Evolutionary conservation across 2,329 filamentous ascomycete species (phyloP), one percentile per base, ranked within the genome.

Genomic region (Didymella exigua): DNA sequence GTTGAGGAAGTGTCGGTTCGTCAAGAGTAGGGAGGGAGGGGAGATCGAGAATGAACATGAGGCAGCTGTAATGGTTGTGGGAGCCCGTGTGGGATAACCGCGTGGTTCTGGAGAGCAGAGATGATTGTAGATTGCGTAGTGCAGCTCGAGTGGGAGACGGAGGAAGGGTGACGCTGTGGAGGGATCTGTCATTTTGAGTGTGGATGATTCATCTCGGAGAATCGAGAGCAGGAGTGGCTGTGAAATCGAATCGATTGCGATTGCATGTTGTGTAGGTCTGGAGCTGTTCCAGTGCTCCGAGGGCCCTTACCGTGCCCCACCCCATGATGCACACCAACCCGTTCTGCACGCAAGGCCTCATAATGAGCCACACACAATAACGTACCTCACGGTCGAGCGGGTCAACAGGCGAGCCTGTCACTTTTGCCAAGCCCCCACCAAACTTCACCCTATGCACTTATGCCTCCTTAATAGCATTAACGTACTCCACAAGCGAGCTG

Each of bases 121-220:
- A 11, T 55, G 21, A 34, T 61, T 56, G 56, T 61, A 64, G 16
- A 64, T 56, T 19, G 56, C 29, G 41, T 61, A 58, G 37, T 60
- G 61, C 14, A 64, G 53, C 18, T 64, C 61, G 26, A 19, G 19
- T 3, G 61, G 60, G 14, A 64, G 58, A 24, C 34, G 16, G 1
- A 64, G 49, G 37, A 64, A 33, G 14, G 50, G 36, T 10, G 44
- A 29, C 2, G 10, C 11, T 36, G 14, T 5, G 8, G 10, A 10
- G 30, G 27, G 11, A 11, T 31, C 14, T 27, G 29, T 24, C 29
- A 33, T 44, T n/a, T 29, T 38, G 36, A 4, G 13, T 38, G 19
- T 23, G 29, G 29, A 30, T 8, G 6, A 10, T 30, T 8, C 8
- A 30, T 13, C 13, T 30, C 8, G 4, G 4, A 13, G 10, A 10